phyloP scores from a whole-genome alignment of 495 filamentous ascomycete species.

The Pseudomonodictys pantanalensis region DNA sequence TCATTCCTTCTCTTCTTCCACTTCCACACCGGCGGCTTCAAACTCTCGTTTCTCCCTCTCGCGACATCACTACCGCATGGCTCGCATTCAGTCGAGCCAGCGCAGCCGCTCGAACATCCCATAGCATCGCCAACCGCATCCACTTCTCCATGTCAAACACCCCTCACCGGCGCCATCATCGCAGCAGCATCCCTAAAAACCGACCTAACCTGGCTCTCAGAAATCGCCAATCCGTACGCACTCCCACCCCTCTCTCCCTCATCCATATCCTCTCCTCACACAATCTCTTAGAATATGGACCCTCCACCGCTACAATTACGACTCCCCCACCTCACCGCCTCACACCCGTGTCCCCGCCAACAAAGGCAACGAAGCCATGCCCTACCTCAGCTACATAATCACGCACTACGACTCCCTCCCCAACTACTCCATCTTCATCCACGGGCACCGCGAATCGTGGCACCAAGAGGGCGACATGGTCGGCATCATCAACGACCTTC shows the following conservation, averaged over 20 bases:
- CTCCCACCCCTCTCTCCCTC: background rate
- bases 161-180: background rate
- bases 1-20: no score
- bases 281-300: background rate
- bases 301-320: constrained; percentile 5
- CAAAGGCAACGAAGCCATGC: constrained; percentile 23
- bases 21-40: no score
- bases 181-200: background rate
- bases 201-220: background rate
- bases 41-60: no score
- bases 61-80: no score
- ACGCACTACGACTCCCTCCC: constrained; percentile 10
- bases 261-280: background rate
- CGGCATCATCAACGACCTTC: constrained; percentile 42
- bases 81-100: no score
- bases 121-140: no score
- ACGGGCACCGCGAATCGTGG: constrained; percentile 59
- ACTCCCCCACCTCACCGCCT: background rate
- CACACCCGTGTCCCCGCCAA: background rate
- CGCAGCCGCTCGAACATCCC: no score
- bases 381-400: constrained; percentile 14
- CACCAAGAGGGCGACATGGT: constrained; percentile 56
- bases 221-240: background rate
- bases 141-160: background rate
- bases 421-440: constrained; percentile 10